These are phyloP conservation scores for Phialophora expanda DNA, from an alignment of 2,329 filamentous ascomycete species.

Conservation along the genomic window DNA sequence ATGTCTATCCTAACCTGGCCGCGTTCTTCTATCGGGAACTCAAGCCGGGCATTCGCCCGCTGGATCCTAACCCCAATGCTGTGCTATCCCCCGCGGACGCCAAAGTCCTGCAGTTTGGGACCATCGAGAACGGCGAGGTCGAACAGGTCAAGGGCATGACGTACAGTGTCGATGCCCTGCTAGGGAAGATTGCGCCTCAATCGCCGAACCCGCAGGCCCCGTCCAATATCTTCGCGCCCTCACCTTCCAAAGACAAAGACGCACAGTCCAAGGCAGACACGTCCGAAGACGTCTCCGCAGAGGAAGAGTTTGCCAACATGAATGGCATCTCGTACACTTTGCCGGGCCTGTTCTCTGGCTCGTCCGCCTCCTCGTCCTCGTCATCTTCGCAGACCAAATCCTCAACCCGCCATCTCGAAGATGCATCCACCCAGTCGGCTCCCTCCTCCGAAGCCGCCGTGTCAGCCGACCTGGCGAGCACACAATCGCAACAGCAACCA, in stretches of 20 bases:
- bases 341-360: slow-evolving; percentile 83
- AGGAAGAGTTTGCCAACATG: slow-evolving; percentile 90
- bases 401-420: slow-evolving; percentile 56
- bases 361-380: slow-evolving; percentile 56
- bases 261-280: slow-evolving; percentile 43
- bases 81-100: slow-evolving; percentile 90
- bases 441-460: slow-evolving; percentile 81
- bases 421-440: slow-evolving; percentile 72
- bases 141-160: slow-evolving; percentile 99
- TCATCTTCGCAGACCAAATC: slow-evolving; percentile 59
- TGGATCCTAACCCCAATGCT: slow-evolving; percentile 80
- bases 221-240: slow-evolving; percentile 46
- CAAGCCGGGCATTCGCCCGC: slow-evolving; percentile 83
- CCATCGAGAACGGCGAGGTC: slow-evolving; percentile 90
- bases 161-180: slow-evolving; percentile 89
- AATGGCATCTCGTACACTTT: slow-evolving; percentile 97
- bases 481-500: slow-evolving; percentile 60
- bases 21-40: slow-evolving; percentile 96
- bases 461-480: slow-evolving; percentile 75
- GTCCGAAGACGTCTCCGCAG: slow-evolving; percentile 64
- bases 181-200: slow-evolving; percentile 65
- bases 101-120: slow-evolving; percentile 86
- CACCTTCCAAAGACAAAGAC: slow-evolving; percentile 39
- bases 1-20: slow-evolving; percentile 87
- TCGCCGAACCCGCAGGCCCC: slow-evolving; percentile 49